Evolutionary conservation across 2,329 filamentous ascomycete species (phyloP), one percentile per base, ranked within the genome.

Genomic region (Orbilia oligospora): DNA sequence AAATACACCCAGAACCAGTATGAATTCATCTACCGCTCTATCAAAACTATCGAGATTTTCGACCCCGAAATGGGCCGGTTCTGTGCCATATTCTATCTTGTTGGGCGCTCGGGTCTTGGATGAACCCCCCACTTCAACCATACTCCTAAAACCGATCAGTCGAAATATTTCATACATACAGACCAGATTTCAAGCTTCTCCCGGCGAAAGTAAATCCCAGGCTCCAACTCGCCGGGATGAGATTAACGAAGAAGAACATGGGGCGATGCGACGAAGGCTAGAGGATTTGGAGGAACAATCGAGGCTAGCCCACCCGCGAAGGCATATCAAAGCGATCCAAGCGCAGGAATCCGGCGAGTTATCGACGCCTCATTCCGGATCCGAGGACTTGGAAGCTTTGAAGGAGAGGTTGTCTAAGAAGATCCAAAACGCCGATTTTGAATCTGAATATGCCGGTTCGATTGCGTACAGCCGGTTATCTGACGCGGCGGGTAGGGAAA

Each of bases 401-500:
- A 91, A 91, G 80, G 85, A 87, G 69, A 87, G 85, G 70, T 85
- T 92, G 0, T 84, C 90, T 8, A 85, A 87, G 67, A 90, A 88
- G 81, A 86, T 91, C 6, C 85, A 88, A 69, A 85, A 87, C 53
- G 87, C 88, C 1, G 85, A 87, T 8, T 90, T 91, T 81, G 84
- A 84, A n/a, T 85, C 86, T 0, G 86, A 89, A 14, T 83, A 89
- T 81, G 84, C 86, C 0, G 80, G 84, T 0, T 86, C 87, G 0
- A 86, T 91, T 69, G 83, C 87, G 1, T 84, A 88, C 79, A 87
- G 87, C 0, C 85, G 84, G 64, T 78, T 90, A 48, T 84, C 87
- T 0, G 83, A 87, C 3, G 88, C 88, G n/a, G 90, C 92, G 12
- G 91, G 91, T 16, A 87, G 88, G 81, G 91, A 91, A 12, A 92